Evolutionary conservation across 306 rosid genomes (phyloP).

Genomic region (Clitoria ternatea): DNA sequence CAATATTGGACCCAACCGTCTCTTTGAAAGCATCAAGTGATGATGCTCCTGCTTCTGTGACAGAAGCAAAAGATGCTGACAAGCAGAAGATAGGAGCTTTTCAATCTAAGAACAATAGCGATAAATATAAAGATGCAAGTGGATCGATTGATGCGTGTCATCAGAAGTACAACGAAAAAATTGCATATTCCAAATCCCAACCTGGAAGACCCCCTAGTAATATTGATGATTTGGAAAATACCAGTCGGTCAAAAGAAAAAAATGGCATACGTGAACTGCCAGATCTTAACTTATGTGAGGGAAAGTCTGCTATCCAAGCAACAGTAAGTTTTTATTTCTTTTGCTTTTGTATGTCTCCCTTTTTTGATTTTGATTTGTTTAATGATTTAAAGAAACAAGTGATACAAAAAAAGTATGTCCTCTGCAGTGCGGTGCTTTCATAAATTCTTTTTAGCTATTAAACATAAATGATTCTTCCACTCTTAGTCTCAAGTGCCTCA

Average conservation of each 20-base stretch:
- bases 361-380: neutral
- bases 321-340: conserved; percentile 53
- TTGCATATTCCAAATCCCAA: conserved; percentile 60
- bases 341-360: neutral
- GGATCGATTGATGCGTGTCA: conserved; percentile 50
- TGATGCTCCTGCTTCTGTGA: conserved; percentile 39
- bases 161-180: conserved; percentile 61
- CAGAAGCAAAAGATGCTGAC: conserved; percentile 61
- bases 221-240: conserved; percentile 48
- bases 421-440: conserved; percentile 10
- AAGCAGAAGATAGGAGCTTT: conserved; percentile 52
- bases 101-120: conserved; percentile 55
- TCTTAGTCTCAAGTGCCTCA: neutral
- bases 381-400: conserved; percentile 12
- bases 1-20: conserved; percentile 45
- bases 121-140: conserved; percentile 55
- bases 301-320: conserved; percentile 47
- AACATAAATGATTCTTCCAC: conserved; percentile 3
- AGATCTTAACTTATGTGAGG: conserved; percentile 55
- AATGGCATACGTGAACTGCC: conserved; percentile 60
- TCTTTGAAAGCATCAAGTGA: conserved; percentile 57
- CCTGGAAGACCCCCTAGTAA: conserved; percentile 48
- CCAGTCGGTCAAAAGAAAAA: conserved; percentile 56
- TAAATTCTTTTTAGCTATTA: conserved; percentile 2
- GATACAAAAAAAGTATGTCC: neutral